phyloP scores from a whole-genome alignment of 805 yeast species.

The Saturnispora mendoncae region DNA sequence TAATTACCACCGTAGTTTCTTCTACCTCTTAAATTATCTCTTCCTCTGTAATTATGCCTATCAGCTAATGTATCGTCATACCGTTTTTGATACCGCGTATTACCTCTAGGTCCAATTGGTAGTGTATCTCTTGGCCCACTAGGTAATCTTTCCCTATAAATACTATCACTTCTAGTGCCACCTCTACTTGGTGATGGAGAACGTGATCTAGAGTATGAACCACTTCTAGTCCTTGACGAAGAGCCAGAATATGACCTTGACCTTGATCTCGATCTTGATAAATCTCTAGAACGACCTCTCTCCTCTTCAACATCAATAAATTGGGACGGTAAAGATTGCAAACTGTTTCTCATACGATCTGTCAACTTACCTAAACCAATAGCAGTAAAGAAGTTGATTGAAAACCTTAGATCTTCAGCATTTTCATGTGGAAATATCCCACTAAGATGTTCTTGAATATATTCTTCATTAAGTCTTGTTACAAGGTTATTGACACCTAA shows the following conservation, averaged over 20 bases:
- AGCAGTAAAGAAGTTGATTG: conserved; percentile 88
- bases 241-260: conserved; percentile 13
- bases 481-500: conserved; percentile 50
- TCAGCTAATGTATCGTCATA: background rate
- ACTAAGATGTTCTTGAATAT: conserved; percentile 36
- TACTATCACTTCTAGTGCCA: no score
- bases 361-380: conserved; percentile 81
- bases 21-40: conserved; percentile 4
- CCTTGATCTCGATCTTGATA: conserved; percentile 16
- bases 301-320: conserved; percentile 13
- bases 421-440: conserved; percentile 62
- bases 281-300: background rate
- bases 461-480: conserved; percentile 43
- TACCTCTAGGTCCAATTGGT: background rate
- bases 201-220: conserved; percentile 14
- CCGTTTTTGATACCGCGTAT: background rate
- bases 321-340: conserved; percentile 20
- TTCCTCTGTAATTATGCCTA: background rate
- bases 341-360: conserved; percentile 59
- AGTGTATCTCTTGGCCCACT: conserved; percentile 1
- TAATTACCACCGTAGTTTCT: conserved; percentile 2
- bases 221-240: conserved; percentile 11
- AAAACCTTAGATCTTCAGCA: conserved; percentile 51
- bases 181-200: conserved; percentile 11
- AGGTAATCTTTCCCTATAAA: background rate